These are phyloP conservation scores for Diplodia sapinea DNA, from an alignment of 2,329 filamentous ascomycete genomes.

Conservation along the genomic window DNA sequence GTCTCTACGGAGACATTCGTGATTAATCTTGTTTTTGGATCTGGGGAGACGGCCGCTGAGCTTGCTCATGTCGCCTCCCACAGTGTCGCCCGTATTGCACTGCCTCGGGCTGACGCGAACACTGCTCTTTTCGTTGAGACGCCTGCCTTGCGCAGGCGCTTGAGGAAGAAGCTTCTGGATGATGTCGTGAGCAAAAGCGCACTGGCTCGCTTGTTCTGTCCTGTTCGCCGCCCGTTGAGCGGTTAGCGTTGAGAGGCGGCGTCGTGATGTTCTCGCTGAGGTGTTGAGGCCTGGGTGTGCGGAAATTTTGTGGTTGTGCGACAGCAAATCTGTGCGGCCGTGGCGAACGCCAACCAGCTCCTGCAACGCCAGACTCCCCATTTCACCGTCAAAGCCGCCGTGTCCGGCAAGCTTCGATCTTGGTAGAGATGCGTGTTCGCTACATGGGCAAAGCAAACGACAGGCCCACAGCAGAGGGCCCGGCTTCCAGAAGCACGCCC, in stretches of 20 bases:
- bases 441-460: not conserved
- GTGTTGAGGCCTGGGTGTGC: not conserved
- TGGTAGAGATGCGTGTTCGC: not conserved
- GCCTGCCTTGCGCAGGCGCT: constrained; percentile 15
- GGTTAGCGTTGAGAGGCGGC: no score
- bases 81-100: constrained; percentile 28
- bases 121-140: constrained; percentile 23
- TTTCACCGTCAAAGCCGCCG: not conserved
- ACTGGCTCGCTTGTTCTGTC: no score
- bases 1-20: constrained; percentile 24
- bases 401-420: not conserved
- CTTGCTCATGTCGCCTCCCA: constrained; percentile 25
- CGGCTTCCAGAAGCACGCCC: not conserved
- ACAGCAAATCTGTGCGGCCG: not conserved
- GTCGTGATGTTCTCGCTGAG: not conserved
- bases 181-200: no score
- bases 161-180: constrained; percentile 11
- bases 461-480: not conserved
- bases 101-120: constrained; percentile 27
- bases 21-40: constrained; percentile 23
- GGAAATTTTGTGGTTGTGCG: not conserved
- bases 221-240: no score
- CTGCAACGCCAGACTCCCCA: not conserved
- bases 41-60: constrained; percentile 18
- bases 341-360: not conserved